These are phyloP conservation scores for Huntiella abstrusa DNA, from an alignment of 2,329 filamentous ascomycete species.

Conservation along the genomic window DNA sequence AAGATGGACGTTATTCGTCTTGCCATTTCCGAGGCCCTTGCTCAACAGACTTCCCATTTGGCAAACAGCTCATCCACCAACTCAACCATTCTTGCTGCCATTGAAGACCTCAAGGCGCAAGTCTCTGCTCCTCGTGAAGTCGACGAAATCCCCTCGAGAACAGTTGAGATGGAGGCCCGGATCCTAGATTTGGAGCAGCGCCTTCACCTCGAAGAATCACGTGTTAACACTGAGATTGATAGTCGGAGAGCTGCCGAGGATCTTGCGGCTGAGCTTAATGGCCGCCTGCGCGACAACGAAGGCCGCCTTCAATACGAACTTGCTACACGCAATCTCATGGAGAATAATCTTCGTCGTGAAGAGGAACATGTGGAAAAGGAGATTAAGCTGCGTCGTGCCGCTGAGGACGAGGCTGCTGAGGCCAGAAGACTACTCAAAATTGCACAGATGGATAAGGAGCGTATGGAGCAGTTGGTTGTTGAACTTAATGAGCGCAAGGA, in stretches of 20 bases:
- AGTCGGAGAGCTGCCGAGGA: slow-evolving; percentile 35
- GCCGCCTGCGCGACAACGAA: slow-evolving; percentile 36
- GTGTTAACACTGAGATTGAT: slow-evolving; percentile 28
- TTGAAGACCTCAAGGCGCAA: slow-evolving; percentile 37
- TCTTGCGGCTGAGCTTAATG: slow-evolving; percentile 30
- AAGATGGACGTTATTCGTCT: slow-evolving; percentile 65
- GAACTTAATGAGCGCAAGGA: slow-evolving; percentile 40
- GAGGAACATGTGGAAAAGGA: slow-evolving; percentile 48
- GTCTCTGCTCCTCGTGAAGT: slow-evolving; percentile 25
- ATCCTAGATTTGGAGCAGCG: slow-evolving; percentile 41
- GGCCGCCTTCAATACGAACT: slow-evolving; percentile 41
- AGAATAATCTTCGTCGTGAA: slow-evolving; percentile 45
- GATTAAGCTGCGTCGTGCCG: slow-evolving; percentile 40
- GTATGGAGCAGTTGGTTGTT: slow-evolving; percentile 46
- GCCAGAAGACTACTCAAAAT: slow-evolving; percentile 50
- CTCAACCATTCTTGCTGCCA: slow-evolving; percentile 39
- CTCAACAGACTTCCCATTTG: slow-evolving; percentile 28
- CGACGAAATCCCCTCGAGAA: slow-evolving; percentile 30
- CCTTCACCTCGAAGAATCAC: slow-evolving; percentile 28
- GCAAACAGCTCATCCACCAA: slow-evolving; percentile 18
- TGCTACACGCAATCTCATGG: slow-evolving; percentile 46
- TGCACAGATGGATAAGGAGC: slow-evolving; percentile 53
- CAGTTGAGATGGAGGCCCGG: slow-evolving; percentile 40
- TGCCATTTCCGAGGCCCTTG: slow-evolving; percentile 55
- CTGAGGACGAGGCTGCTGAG: slow-evolving; percentile 55